A percentile compares a stretch with the other conserved stretches of the same genome.
Evolutionary conservation across 2,329 filamentous ascomycete genomes (phyloP).

Genomic region (Penicillium sp.): DNA sequence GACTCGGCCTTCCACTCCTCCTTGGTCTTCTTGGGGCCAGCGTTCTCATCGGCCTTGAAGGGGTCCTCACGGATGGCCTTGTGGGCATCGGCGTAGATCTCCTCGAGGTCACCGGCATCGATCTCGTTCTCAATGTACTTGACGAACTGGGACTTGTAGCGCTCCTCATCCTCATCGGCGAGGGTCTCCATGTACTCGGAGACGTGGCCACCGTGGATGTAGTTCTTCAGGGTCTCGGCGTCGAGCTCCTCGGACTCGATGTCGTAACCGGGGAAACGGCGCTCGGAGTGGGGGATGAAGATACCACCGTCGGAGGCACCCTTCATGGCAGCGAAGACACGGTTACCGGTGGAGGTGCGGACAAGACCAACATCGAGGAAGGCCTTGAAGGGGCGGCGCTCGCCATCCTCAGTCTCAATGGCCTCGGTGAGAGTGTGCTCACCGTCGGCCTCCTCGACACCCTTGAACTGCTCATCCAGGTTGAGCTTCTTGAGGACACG

Average conservation of each 20-base stretch:
- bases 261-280: constrained; percentile 98
- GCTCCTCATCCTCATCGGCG: constrained; percentile 99
- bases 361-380: constrained; percentile 96
- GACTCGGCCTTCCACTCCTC: constrained; percentile 95
- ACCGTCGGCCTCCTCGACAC: constrained; percentile 95
- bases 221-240: constrained; percentile 93
- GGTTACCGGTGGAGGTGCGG: constrained; percentile 96
- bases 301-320: constrained; percentile 98
- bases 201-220: constrained; percentile 98
- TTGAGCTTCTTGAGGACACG: constrained; percentile 96
- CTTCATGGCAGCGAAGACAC: constrained; percentile 99
- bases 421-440: constrained; percentile 96
- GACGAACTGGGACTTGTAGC: constrained; percentile 96
- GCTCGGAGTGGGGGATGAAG: constrained; percentile 96
- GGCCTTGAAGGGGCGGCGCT: constrained; percentile 97
- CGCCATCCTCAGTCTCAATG: constrained; percentile 78
- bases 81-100: constrained; percentile 92
- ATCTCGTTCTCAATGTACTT: constrained; percentile 97
- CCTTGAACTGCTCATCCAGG: constrained; percentile 85
- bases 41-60: constrained; percentile 80
- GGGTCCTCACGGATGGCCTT: constrained; percentile 95
- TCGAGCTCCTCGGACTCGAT: constrained; percentile 98
- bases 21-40: constrained; percentile 88
- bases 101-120: constrained; percentile 95
- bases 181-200: constrained; percentile 99